Evolutionary conservation across 768 basidiomycete species (phyloP).

Genomic region (Albatrellus ellisii): DNA sequence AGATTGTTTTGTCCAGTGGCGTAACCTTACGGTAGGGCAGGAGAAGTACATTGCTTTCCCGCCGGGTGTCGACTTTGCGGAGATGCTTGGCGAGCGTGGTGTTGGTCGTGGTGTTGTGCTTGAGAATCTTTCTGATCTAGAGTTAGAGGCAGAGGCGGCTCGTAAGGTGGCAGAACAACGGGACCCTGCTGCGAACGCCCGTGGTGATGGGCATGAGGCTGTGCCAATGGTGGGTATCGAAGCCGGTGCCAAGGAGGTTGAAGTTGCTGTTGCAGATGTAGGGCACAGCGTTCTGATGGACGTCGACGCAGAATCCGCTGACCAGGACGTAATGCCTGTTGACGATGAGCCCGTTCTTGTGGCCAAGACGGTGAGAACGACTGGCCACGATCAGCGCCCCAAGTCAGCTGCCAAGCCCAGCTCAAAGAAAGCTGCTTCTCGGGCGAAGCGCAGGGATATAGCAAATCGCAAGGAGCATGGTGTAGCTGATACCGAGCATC

Average conservation of each 20-base stretch:
- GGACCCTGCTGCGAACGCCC: background rate
- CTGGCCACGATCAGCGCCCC: too few relatives aligned
- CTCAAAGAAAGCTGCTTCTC: too few relatives aligned
- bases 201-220: background rate
- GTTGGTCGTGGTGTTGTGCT: slow-evolving; percentile 11
- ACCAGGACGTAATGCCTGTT: background rate
- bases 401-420: too few relatives aligned
- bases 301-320: slow-evolving; percentile 12
- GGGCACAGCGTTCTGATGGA: slow-evolving; percentile 14
- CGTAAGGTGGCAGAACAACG: background rate
- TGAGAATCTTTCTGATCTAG: slow-evolving; percentile 8
- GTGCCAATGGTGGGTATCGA: slow-evolving; percentile 14
- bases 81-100: slow-evolving; percentile 23
- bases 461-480: too few relatives aligned
- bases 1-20: slow-evolving; percentile 79
- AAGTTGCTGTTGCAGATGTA: slow-evolving; percentile 13
- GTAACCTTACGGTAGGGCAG: slow-evolving; percentile 43
- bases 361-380: slow-evolving; percentile 1
- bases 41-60: slow-evolving; percentile 64
- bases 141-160: slow-evolving; percentile 2
- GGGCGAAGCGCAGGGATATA: too few relatives aligned
- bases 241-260: slow-evolving; percentile 16
- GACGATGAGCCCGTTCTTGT: background rate
- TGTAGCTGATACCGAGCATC: too few relatives aligned
- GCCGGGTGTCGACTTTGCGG: slow-evolving; percentile 49